phyloP scores from a whole-genome alignment of 1,139 yeast genomes.

The Zygoascus hellenicus region DNA sequence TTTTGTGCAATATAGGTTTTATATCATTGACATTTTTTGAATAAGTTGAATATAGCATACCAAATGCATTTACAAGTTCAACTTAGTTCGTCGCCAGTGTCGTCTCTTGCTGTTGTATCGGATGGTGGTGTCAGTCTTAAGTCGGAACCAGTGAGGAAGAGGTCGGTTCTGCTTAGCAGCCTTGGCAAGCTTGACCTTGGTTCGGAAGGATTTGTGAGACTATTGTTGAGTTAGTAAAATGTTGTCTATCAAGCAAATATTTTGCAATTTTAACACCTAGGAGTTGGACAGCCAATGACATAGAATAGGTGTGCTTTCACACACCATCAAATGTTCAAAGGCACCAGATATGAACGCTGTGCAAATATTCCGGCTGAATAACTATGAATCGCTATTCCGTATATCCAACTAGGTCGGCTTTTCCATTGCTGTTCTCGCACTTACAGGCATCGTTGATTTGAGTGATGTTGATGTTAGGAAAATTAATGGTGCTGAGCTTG shows the following conservation, averaged over 20 bases:
- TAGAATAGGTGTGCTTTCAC: too few species aligned
- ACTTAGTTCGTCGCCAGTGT: slow-evolving; percentile 99
- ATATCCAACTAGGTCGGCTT: not conserved
- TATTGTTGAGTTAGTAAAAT: slow-evolving; percentile 5
- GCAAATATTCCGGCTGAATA: too few species aligned
- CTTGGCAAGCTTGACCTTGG: slow-evolving; percentile 99
- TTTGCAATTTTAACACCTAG: too few species aligned
- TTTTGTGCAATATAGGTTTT: too few species aligned
- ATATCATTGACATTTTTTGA: too few species aligned
- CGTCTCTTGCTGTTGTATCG: slow-evolving; percentile 99
- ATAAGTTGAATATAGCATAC: not conserved
- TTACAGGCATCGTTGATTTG: slow-evolving; percentile 12
- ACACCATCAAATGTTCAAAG: too few species aligned
- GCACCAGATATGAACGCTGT: too few species aligned
- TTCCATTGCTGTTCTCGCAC: not conserved
- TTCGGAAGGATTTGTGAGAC: slow-evolving; percentile 93
- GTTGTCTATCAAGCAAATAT: too few species aligned
- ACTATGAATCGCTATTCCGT: too few species aligned
- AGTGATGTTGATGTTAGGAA: slow-evolving; percentile 8
- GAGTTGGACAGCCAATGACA: too few species aligned
- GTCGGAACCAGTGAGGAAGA: slow-evolving; percentile 99
- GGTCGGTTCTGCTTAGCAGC: slow-evolving; percentile 99
- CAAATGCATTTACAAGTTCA: slow-evolving; percentile 67
- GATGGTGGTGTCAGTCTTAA: slow-evolving; percentile 96
- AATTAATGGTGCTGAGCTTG: slow-evolving; percentile 1